Conservation (phyloP, 208 protist genomes). For the Balamuthia mandrillaris region DNA sequence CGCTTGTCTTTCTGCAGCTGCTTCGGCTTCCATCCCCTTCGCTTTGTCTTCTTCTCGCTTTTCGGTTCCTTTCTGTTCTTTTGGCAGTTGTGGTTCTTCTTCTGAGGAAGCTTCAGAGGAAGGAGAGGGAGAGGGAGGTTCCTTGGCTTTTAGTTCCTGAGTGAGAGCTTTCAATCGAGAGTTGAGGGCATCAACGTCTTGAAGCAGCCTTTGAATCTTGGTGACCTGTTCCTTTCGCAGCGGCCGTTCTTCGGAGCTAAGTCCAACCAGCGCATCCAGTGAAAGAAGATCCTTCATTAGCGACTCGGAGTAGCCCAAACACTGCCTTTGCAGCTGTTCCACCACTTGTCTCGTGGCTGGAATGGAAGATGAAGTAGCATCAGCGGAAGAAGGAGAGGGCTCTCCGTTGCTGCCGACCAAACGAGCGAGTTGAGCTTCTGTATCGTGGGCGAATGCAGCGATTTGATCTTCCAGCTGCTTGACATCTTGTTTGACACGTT, state of each 20-base stretch:
- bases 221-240: neutral
- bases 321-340: neutral
- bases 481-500: neutral
- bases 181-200: neutral
- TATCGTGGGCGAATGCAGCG: neutral
- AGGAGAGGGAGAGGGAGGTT: too few relatives aligned
- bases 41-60: neutral
- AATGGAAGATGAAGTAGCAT: neutral
- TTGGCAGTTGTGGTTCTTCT: too few relatives aligned
- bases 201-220: neutral
- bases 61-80: too few relatives aligned
- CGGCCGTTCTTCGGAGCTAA: neutral
- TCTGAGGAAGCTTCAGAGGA: too few relatives aligned
- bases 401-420: neutral
- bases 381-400: neutral
- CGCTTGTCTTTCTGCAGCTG: too few relatives aligned
- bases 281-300: neutral
- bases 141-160: too few relatives aligned
- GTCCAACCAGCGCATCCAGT: neutral
- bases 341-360: neutral
- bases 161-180: neutral
- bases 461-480: neutral
- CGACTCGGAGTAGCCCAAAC: neutral
- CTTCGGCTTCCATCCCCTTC: too few relatives aligned
- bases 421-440: neutral